Evolutionary conservation across 2,329 filamentous ascomycete genomes (phyloP), one percentile per base, ranked within the genome.

Genomic region (Fusarium phyllophilum): DNA sequence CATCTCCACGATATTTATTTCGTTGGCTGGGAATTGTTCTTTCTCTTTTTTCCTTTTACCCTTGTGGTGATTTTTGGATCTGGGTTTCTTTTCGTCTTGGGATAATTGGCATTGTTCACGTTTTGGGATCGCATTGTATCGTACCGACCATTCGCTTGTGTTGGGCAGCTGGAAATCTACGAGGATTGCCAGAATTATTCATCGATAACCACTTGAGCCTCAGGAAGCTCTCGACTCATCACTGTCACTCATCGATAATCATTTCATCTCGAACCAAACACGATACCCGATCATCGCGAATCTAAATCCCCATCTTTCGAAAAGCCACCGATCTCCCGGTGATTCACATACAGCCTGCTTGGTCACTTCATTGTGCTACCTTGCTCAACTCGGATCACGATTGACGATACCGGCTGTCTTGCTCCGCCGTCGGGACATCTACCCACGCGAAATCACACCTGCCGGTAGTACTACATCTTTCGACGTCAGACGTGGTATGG

Each of bases 401-500:
- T 52, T 72, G 49, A 49, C 73, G 63, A 66, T 69, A 73, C 49
- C 68, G 68, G 48, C 57, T 70, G 59, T 62, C 60, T 68, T 65
- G 63, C 60, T 60, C 64, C 34, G 49, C 36, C 58, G 39, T 72
- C 57, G 60, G 75, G 59, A 75, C 65, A 54, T 41, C 36, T 33
- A 29, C 26, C 54, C 44, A 68, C 64, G 58, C 70, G 63, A 66
- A 60, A 45, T 55, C 45, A 49, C 62, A 52, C 61, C 57, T 59
- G 31, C 24, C 22, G 36, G 66, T 75, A 64, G 65, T 66, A 77
- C 74, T 49, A 34, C 61, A 48, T 46, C 46, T 39, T 39, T 65
- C 44, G 33, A 73, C 49, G 54, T 68, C 57, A 63, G 56, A 66
- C 66, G 65, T 78, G 77, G 75, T 75, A 78, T 78, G 77, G 70